Conservation (phyloP, 805 yeast species). For the Kodamaea jinghongensis region DNA sequence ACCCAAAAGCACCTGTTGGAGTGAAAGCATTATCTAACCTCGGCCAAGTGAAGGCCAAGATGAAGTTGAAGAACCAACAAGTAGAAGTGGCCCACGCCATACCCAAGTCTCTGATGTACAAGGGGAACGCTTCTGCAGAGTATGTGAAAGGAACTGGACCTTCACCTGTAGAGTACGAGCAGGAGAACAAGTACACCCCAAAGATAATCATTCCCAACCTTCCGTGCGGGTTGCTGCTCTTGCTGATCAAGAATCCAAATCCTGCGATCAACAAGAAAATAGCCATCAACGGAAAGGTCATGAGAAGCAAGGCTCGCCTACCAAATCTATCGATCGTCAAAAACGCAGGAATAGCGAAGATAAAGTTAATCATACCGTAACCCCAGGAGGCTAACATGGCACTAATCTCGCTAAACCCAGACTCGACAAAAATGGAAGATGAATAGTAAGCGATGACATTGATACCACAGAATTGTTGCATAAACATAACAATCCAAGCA, state of each 20-base stretch:
- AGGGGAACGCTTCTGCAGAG: conserved; percentile 80
- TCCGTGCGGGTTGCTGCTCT: conserved; percentile 40
- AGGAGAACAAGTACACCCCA: conserved; percentile 71
- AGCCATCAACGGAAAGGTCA: conserved; percentile 63
- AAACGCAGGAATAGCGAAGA: conserved; percentile 81
- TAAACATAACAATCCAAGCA: conserved; percentile 78
- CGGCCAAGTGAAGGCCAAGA: conserved; percentile 78
- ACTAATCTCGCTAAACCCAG: conserved; percentile 58
- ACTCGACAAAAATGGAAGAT: conserved; percentile 66
- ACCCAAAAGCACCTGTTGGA: conserved; percentile 84
- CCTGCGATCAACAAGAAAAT: conserved; percentile 59
- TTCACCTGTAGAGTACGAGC: conserved; percentile 77
- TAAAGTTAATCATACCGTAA: conserved; percentile 75
- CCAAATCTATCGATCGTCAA: conserved; percentile 77
- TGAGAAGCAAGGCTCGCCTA: conserved; percentile 56
- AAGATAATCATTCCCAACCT: conserved; percentile 65
- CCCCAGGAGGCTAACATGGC: conserved; percentile 83
- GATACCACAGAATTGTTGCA: conserved; percentile 90
- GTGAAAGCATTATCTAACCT: conserved; percentile 61
- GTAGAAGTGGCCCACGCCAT: conserved; percentile 78
- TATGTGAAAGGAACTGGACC: conserved; percentile 91
- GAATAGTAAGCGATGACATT: conserved; percentile 87
- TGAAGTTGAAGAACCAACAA: conserved; percentile 70
- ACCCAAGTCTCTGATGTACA: conserved; percentile 75
- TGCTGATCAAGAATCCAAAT: conserved; percentile 69